Conservation (phyloP, 176 grass and related monocot species). For the Paspalum notatum region DNA sequence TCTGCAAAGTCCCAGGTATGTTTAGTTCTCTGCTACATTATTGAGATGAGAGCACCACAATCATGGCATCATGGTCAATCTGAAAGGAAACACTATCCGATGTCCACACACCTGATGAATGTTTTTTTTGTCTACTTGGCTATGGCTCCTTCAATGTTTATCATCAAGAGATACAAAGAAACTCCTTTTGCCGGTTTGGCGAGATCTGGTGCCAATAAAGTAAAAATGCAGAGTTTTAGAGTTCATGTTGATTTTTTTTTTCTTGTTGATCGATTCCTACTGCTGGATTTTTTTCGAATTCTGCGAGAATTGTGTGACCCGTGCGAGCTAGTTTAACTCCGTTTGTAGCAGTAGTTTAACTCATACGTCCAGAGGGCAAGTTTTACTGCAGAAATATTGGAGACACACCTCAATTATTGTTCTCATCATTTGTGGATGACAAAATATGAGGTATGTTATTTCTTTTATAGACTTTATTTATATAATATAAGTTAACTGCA, state of each 20-base stretch:
- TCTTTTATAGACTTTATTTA: slow-evolving; percentile 19
- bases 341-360: too few species aligned
- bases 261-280: background rate
- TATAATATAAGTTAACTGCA: slow-evolving; percentile 12
- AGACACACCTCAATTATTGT: slow-evolving; percentile 70
- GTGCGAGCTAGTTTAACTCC: background rate
- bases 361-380: slow-evolving; percentile 68
- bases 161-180: too few species aligned
- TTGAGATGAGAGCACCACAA: too few species aligned
- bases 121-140: too few species aligned
- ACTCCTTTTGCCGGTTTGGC: background rate
- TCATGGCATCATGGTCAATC: too few species aligned
- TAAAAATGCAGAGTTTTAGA: background rate
- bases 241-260: background rate
- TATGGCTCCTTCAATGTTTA: too few species aligned
- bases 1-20: too few species aligned
- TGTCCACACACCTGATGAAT: too few species aligned
- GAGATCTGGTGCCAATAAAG: slow-evolving; percentile 24
- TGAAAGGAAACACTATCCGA: too few species aligned
- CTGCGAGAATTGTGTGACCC: background rate
- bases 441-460: slow-evolving; percentile 74
- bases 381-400: slow-evolving; percentile 87
- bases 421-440: slow-evolving; percentile 96
- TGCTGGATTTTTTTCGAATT: background rate
- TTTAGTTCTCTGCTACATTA: too few species aligned